Evolutionary conservation across 352 stramenopile species (phyloP), one percentile per base, ranked within the genome.

Genomic region (Pelagophyceae sp.): DNA sequence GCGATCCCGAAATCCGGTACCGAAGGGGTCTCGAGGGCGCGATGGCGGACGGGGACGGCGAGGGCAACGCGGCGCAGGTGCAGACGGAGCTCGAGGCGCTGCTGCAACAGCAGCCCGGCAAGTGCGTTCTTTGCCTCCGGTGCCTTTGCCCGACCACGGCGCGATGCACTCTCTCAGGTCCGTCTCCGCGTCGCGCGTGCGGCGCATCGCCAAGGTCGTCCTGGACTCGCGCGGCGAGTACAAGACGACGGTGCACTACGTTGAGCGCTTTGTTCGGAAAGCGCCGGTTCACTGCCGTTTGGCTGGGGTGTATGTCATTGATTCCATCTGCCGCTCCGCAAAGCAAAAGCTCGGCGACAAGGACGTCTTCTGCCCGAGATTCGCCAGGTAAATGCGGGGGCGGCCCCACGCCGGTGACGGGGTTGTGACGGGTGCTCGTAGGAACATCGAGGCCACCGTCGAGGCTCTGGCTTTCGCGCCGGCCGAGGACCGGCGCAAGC

Each of bases 201-300:
- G 31, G 31, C 11, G 11, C 25, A 35, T 67, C 25, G 60, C 60
- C 5, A 67, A 67, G 31, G 11, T 35, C 60, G 25, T 29, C 60
- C 5, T 67, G 11, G 25, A 67, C 60, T 11, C 60, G 25, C 25
- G 60, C 25, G 60, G 60, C 25, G 60, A 67, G 31, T 67, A 67
- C 60, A 67, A 67, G 60, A 11, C 5, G 31, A 17, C 60, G 25
- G 60, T 67, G 11, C 31, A 67, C 60, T 11, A 17, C 60, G 60
- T 67, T 35, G 60, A 67, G 27, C 11, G 31, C 11, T 67, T 67
- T 35, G 31, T 67, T 27, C 15, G 31, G 60, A 67, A 31, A 27
- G 60, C 60, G 60, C 60, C 60, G 60, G 11, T 27, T 27, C 60
- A 67, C 60, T 67, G 60, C 60, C 60, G 60, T 27, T 27, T 67